phyloP scores from a whole-genome alignment of 2,329 filamentous ascomycete genomes.

The Pochonia chlamydosporia region DNA sequence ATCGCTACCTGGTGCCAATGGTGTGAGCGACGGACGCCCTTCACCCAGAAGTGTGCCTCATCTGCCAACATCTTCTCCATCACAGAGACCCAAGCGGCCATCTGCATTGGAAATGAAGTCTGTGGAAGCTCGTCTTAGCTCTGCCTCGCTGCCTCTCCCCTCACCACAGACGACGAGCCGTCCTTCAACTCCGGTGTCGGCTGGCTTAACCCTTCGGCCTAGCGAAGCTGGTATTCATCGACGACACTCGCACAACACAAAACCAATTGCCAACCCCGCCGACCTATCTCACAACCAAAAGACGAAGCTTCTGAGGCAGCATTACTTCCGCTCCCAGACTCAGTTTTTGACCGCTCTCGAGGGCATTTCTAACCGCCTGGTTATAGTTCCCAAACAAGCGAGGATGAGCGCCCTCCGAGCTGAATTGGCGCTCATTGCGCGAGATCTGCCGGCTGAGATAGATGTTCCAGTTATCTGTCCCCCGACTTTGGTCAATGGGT shows the following conservation, averaged over 20 bases:
- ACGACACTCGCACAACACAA: conserved; percentile 56
- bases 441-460: conserved; percentile 76
- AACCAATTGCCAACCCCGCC: conserved; percentile 51
- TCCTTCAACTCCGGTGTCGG: conserved; percentile 53
- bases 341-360: conserved; percentile 76
- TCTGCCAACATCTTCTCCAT: conserved; percentile 15
- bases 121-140: conserved; percentile 58
- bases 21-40: conserved; percentile 21
- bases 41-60: conserved; percentile 18
- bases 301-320: conserved; percentile 66
- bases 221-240: conserved; percentile 42
- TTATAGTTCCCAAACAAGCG: conserved; percentile 75
- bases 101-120: conserved; percentile 47
- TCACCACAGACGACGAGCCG: conserved; percentile 47
- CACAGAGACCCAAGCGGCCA: conserved; percentile 31
- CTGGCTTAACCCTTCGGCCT: conserved; percentile 39
- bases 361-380: conserved; percentile 78
- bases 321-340: conserved; percentile 78
- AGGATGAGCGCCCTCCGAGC: conserved; percentile 75
- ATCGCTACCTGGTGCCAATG: conserved; percentile 29
- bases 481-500: conserved; percentile 65
- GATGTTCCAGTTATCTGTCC: conserved; percentile 80
- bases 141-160: conserved; percentile 61
- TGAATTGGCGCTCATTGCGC: conserved; percentile 73
- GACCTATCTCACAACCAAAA: conserved; percentile 62